Conservation (phyloP, 2,329 filamentous ascomycete genomes). For the Aspergillus sp. region DNA sequence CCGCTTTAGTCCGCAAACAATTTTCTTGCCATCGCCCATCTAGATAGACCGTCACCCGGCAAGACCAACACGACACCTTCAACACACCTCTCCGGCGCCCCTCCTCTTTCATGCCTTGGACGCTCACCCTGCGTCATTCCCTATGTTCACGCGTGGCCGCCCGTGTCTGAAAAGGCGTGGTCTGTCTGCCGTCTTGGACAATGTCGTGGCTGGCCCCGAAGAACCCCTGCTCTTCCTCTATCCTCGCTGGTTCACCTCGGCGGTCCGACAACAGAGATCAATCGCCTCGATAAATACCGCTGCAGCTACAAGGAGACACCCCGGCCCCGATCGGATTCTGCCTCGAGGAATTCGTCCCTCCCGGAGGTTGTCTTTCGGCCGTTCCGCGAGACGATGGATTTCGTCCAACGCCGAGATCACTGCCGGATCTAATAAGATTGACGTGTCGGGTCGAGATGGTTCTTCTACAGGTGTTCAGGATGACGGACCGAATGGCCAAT, state of each 20-base stretch:
- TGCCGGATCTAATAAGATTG: background rate
- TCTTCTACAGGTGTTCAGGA: background rate
- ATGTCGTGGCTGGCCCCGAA: conserved; percentile 30
- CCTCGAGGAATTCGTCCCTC: conserved; percentile 1
- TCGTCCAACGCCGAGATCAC: conserved; percentile 7
- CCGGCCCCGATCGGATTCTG: background rate
- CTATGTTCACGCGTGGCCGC: conserved; percentile 41
- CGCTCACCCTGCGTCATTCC: conserved; percentile 10
- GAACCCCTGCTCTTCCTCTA: conserved; percentile 45
- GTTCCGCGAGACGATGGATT: conserved; percentile 19
- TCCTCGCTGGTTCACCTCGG: conserved; percentile 35
- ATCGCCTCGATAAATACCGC: conserved; percentile 11
- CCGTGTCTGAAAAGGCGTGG: conserved; percentile 37
- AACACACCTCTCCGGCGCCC: conserved; percentile 4
- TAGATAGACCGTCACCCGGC: background rate
- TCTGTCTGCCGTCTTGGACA: conserved; percentile 31
- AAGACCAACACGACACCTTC: background rate
- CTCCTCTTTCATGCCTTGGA: conserved; percentile 13
- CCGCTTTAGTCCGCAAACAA: conserved; percentile 13
- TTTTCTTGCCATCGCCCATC: conserved; percentile 11
- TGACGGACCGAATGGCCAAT: background rate
- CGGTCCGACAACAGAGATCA: conserved; percentile 16
- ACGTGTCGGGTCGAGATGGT: background rate
- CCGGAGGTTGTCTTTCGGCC: conserved; percentile 7
- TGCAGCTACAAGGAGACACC: conserved; percentile 2